Percentiles rank a stretch among this genome's conserved stretches.
Conservation (phyloP, 2,329 filamentous ascomycete genomes). For the Didymella glomerata region DNA sequence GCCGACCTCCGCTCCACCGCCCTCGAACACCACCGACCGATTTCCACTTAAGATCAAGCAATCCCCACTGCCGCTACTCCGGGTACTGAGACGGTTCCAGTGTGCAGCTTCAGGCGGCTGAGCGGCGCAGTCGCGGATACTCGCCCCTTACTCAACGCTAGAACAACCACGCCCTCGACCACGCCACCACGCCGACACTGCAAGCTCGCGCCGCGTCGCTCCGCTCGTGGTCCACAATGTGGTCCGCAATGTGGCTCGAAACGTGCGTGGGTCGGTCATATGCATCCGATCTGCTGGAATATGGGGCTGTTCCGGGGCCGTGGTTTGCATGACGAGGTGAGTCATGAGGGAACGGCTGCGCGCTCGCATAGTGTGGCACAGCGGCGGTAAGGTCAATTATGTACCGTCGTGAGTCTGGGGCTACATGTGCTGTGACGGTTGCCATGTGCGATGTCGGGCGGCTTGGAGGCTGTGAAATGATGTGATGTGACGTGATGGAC, state of each 20-base stretch:
- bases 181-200: neutral
- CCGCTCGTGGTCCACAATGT: neutral
- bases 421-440: neutral
- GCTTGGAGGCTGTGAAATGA: neutral
- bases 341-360: constrained; percentile 1
- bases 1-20: neutral
- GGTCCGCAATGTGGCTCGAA: no score
- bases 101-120: neutral
- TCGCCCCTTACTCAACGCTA: constrained; percentile 7
- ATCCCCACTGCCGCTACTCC: neutral
- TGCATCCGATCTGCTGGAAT: constrained; percentile 7
- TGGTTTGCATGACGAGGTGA: constrained; percentile 1
- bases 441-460: neutral
- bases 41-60: neutral
- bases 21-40: neutral
- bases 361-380: neutral
- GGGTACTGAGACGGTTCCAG: neutral
- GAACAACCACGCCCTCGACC: constrained; percentile 1
- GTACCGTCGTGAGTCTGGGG: neutral
- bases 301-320: neutral
- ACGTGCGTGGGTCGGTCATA: constrained; percentile 4
- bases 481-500: neutral
- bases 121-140: neutral
- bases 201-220: neutral
- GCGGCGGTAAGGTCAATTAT: neutral